phyloP scores from a whole-genome alignment of 179 eudicot genomes.

The Silene coronaria region DNA sequence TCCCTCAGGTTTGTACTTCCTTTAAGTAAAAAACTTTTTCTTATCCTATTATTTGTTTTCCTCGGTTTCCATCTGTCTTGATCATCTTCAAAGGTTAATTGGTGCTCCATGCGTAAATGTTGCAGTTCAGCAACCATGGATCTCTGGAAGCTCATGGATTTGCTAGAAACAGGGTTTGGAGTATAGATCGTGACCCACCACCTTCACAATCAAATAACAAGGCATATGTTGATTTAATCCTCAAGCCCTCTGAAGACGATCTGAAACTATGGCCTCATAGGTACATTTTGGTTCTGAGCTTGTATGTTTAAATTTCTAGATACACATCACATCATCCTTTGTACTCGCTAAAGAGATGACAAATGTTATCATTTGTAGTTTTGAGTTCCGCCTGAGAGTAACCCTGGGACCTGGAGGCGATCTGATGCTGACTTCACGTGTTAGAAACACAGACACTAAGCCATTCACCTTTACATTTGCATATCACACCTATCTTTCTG shows the following conservation, averaged over 20 bases:
- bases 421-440: slow-evolving; percentile 77
- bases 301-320: not conserved
- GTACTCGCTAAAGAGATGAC: slow-evolving; percentile 9
- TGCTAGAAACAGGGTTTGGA: slow-evolving; percentile 89
- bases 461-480: slow-evolving; percentile 90
- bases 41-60: not conserved
- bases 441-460: slow-evolving; percentile 82
- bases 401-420: slow-evolving; percentile 86
- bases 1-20: slow-evolving; percentile 67
- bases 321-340: not conserved
- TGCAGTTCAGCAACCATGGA: slow-evolving; percentile 79
- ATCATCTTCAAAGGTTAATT: not conserved
- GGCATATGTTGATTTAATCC: slow-evolving; percentile 65
- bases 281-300: slow-evolving; percentile 27
- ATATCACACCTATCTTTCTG: slow-evolving; percentile 88
- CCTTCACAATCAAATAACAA: slow-evolving; percentile 54
- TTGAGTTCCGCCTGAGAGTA: slow-evolving; percentile 83
- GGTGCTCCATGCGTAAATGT: slow-evolving; percentile 9
- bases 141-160: slow-evolving; percentile 85
- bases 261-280: slow-evolving; percentile 85
- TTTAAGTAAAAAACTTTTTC: not conserved
- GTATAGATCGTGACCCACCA: slow-evolving; percentile 59
- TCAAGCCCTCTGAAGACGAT: slow-evolving; percentile 87
- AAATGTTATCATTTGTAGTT: slow-evolving; percentile 37
- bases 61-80: not conserved